Conservation (phyloP, 768 basidiomycete genomes). For the Mycena maculata region DNA sequence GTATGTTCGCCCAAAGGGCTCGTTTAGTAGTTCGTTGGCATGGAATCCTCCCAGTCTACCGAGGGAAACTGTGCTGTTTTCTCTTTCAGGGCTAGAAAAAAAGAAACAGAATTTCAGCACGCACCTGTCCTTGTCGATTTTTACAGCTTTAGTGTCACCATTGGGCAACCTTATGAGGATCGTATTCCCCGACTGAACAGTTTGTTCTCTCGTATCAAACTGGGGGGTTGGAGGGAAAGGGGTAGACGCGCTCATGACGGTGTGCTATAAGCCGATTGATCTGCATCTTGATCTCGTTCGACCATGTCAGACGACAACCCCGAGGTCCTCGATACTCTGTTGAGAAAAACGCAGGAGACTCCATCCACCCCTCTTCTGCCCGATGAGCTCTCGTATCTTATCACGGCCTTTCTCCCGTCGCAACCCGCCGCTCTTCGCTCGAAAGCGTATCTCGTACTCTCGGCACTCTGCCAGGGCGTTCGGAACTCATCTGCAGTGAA, state of each 20-base stretch:
- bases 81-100: slow-evolving; percentile 12
- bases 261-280: slow-evolving; percentile 4
- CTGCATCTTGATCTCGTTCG: not conserved
- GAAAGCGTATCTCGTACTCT: slow-evolving; percentile 77
- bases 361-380: slow-evolving; percentile 56
- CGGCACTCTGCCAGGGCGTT: slow-evolving; percentile 73
- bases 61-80: slow-evolving; percentile 71
- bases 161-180: slow-evolving; percentile 85
- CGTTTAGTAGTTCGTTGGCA: slow-evolving; percentile 79
- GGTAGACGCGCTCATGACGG: slow-evolving; percentile 27
- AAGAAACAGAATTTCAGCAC: slow-evolving; percentile 40
- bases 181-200: slow-evolving; percentile 77
- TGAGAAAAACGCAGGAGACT: slow-evolving; percentile 42
- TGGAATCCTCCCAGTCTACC: slow-evolving; percentile 91
- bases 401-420: slow-evolving; percentile 64
- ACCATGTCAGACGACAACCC: slow-evolving; percentile 24
- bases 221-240: slow-evolving; percentile 3
- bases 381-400: slow-evolving; percentile 65
- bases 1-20: slow-evolving; percentile 90
- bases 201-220: slow-evolving; percentile 39
- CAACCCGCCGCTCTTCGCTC: slow-evolving; percentile 60
- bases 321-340: slow-evolving; percentile 43
- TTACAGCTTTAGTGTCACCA: slow-evolving; percentile 80
- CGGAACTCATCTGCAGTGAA: slow-evolving; percentile 52
- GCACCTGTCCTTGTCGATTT: slow-evolving; percentile 79